phyloP scores from a whole-genome alignment of 2,329 filamentous ascomycete species.

The Alternaria metachromatica region DNA sequence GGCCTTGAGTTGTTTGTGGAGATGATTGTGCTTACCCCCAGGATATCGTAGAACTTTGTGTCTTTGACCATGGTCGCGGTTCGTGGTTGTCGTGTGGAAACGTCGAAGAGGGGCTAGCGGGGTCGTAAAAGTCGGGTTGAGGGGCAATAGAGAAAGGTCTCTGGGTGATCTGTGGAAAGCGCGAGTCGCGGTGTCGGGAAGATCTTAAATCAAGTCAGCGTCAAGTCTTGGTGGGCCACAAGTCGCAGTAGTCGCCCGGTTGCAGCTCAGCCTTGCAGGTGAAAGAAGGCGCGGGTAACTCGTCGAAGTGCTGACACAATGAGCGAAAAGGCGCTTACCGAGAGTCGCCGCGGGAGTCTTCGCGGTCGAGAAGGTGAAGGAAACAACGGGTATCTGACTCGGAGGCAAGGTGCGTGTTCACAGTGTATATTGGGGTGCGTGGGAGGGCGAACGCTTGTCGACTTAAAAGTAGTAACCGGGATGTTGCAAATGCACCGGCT shows the following conservation, averaged over 20 bases:
- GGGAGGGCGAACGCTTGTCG: slow-evolving; percentile 32
- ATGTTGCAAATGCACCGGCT: slow-evolving; percentile 39
- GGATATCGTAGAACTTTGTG: slow-evolving; percentile 77
- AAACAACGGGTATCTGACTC: slow-evolving; percentile 13
- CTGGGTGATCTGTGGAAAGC: slow-evolving; percentile 7
- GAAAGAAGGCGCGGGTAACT: slow-evolving; percentile 12
- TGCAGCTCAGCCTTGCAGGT: slow-evolving; percentile 24
- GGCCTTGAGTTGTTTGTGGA: neutral
- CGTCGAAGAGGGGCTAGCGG: slow-evolving; percentile 31
- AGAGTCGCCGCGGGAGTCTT: slow-evolving; percentile 14
- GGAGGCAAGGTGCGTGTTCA: slow-evolving; percentile 6
- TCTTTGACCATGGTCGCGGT: slow-evolving; percentile 74
- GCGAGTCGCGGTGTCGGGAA: slow-evolving; percentile 7
- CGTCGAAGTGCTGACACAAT: slow-evolving; percentile 6
- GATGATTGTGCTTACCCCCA: slow-evolving; percentile 67
- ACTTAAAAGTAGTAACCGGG: slow-evolving; percentile 45
- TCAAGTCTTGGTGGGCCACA: slow-evolving; percentile 8
- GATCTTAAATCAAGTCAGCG: slow-evolving; percentile 24
- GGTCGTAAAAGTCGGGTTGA: slow-evolving; percentile 32
- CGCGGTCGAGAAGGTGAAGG: neutral
- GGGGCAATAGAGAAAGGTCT: slow-evolving; percentile 12
- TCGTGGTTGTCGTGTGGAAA: slow-evolving; percentile 11
- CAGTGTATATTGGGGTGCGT: slow-evolving; percentile 18
- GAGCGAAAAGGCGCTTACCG: slow-evolving; percentile 25
- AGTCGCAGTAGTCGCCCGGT: slow-evolving; percentile 19